phyloP scores from a whole-genome alignment of 2,329 filamentous ascomycete genomes.

The Cadophora luteo-olivacea region DNA sequence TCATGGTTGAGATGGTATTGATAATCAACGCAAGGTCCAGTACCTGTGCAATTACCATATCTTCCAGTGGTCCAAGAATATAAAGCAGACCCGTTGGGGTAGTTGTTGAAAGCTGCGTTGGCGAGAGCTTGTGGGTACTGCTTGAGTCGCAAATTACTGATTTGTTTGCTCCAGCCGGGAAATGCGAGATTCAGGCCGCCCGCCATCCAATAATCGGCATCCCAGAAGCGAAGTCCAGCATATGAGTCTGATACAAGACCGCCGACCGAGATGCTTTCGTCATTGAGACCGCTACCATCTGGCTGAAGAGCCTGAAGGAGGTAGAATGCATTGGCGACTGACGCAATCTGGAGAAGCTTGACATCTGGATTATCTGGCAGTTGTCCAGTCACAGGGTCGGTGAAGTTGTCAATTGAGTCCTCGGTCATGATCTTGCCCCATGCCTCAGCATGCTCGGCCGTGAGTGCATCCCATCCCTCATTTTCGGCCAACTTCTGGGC shows the following conservation, averaged over 20 bases:
- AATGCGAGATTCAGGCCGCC: constrained; percentile 69
- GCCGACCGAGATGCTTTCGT: constrained; percentile 71
- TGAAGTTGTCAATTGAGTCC: constrained; percentile 68
- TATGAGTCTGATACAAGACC: constrained; percentile 73
- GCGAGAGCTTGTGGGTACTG: constrained; percentile 63
- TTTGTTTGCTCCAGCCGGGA: constrained; percentile 65
- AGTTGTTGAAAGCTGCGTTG: constrained; percentile 67
- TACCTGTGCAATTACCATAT: constrained; percentile 71
- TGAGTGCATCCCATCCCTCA: constrained; percentile 60
- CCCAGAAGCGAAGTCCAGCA: constrained; percentile 58
- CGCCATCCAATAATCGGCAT: constrained; percentile 48
- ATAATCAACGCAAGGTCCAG: constrained; percentile 71
- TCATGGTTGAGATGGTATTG: constrained; percentile 76
- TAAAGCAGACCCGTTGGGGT: constrained; percentile 62
- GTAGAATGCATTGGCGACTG: constrained; percentile 62
- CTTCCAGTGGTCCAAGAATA: constrained; percentile 73
- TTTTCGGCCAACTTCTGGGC: constrained; percentile 58
- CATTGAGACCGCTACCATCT: constrained; percentile 61
- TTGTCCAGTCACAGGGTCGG: constrained; percentile 59
- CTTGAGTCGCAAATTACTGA: constrained; percentile 68
- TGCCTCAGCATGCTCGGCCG: constrained; percentile 62
- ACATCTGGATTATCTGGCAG: constrained; percentile 65
- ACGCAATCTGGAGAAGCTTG: constrained; percentile 58
- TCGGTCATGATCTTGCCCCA: constrained; percentile 67
- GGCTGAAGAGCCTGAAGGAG: constrained; percentile 56